These are phyloP conservation scores for Cyberlindnera mrakii DNA, from an alignment of 805 yeast genomes.

Conservation along the genomic window DNA sequence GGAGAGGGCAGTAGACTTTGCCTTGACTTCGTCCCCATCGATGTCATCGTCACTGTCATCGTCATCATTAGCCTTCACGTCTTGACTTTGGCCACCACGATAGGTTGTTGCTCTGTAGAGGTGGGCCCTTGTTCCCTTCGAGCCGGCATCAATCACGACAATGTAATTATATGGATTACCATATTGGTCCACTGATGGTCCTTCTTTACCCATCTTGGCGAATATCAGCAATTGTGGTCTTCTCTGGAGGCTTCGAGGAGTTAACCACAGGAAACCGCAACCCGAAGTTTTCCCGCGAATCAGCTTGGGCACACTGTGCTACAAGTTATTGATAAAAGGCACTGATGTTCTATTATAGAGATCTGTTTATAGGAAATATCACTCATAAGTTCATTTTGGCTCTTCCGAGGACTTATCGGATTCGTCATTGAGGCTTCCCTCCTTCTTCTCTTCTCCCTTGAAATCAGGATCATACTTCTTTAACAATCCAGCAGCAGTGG, in stretches of 20 bases:
- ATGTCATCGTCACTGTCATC: background rate
- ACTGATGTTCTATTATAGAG: no score
- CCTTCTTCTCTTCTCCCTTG: slow-evolving; percentile 3
- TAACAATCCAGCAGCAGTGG: slow-evolving; percentile 39
- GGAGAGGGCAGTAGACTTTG: no score
- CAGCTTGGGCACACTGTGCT: no score
- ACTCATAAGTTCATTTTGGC: no score
- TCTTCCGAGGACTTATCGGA: no score
- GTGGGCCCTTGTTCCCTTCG: slow-evolving; percentile 58
- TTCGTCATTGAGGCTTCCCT: background rate
- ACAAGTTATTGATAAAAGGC: no score
- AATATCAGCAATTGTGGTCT: background rate
- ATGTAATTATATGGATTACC: slow-evolving; percentile 55
- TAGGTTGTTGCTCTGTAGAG: slow-evolving; percentile 34
- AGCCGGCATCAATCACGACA: slow-evolving; percentile 59
- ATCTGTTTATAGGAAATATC: no score
- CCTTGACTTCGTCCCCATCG: background rate
- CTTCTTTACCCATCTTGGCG: slow-evolving; percentile 4
- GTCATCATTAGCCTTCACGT: background rate
- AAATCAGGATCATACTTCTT: slow-evolving; percentile 34
- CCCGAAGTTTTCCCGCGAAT: no score
- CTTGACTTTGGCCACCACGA: background rate
- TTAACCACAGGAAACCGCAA: no score
- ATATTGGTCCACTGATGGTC: slow-evolving; percentile 27
- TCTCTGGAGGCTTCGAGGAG: background rate